These are phyloP conservation scores for Acanthamoeba triangularis DNA, from an alignment of 208 protist genomes.

Conservation along the genomic window DNA sequence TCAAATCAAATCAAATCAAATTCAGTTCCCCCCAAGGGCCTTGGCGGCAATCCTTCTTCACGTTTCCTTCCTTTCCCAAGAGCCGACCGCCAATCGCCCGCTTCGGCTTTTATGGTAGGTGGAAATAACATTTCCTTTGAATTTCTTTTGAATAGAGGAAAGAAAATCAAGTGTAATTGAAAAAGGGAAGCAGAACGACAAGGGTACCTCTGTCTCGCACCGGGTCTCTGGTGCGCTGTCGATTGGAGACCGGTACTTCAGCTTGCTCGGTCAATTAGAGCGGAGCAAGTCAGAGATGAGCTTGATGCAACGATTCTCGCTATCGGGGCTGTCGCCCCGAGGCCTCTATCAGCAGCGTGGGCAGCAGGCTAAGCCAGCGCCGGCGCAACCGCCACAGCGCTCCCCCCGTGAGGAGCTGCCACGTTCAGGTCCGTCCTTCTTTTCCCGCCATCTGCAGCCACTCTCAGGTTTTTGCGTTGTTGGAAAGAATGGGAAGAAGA, in stretches of 20 bases:
- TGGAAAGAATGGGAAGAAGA: too few species aligned
- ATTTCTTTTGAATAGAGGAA: too few species aligned
- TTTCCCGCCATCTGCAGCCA: too few species aligned
- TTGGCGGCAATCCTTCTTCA: not conserved
- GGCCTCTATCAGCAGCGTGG: not conserved
- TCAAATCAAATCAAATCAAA: not conserved
- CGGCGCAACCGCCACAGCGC: not conserved
- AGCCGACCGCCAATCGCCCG: not conserved
- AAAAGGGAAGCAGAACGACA: too few species aligned
- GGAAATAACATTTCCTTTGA: not conserved
- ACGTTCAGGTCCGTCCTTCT: too few species aligned
- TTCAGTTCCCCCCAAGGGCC: not conserved
- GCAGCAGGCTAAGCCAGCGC: not conserved
- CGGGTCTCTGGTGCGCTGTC: not conserved
- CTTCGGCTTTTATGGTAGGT: not conserved
- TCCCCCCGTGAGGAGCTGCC: too few species aligned
- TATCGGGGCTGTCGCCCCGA: not conserved
- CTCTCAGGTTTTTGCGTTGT: not conserved
- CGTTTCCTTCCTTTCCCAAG: not conserved
- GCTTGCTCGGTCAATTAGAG: too few species aligned
- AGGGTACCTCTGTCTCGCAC: not conserved
- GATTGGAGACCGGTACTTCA: not conserved
- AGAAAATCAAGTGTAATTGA: too few species aligned
- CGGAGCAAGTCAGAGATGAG: not conserved
- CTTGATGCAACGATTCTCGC: conserved; percentile 5